A percentile compares a stretch with the other conserved stretches of the same genome.
Conservation (phyloP, 2,329 filamentous ascomycete genomes). For the Fusarium sp. region DNA sequence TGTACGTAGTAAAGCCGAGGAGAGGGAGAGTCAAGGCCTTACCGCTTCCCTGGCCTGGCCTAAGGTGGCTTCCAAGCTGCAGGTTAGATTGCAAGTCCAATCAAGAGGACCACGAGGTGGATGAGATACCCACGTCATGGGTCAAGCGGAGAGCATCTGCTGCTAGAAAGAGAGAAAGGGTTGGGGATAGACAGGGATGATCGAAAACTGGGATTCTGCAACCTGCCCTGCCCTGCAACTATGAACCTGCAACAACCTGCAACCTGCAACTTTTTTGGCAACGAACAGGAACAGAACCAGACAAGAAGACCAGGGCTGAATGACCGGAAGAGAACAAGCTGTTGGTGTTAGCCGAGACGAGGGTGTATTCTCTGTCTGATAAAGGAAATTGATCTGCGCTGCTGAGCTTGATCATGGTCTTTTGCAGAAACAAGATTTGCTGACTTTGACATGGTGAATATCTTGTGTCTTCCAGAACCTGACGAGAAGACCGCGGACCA, state of each 20-base stretch:
- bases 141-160: slow-evolving; percentile 9
- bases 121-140: slow-evolving; percentile 44
- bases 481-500: slow-evolving; percentile 27
- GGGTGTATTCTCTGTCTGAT: background rate
- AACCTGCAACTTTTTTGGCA: slow-evolving; percentile 27
- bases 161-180: slow-evolving; percentile 11
- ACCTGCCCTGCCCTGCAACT: background rate
- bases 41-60: slow-evolving; percentile 42
- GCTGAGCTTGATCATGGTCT: slow-evolving; percentile 13
- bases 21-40: slow-evolving; percentile 32
- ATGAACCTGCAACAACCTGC: too few relatives aligned
- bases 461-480: slow-evolving; percentile 20
- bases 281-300: slow-evolving; percentile 2
- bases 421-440: slow-evolving; percentile 29
- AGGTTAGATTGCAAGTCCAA: slow-evolving; percentile 38
- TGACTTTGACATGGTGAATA: background rate
- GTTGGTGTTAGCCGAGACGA: background rate
- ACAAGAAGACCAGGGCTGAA: slow-evolving; percentile 7
- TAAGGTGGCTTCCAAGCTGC: slow-evolving; percentile 41
- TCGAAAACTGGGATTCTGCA: slow-evolving; percentile 15
- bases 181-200: slow-evolving; percentile 29
- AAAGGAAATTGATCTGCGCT: slow-evolving; percentile 14
- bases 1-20: slow-evolving; percentile 34
- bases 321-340: background rate
- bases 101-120: slow-evolving; percentile 34